Evolutionary conservation across 2,329 filamentous ascomycete genomes (phyloP).

Genomic region (Fonsecaea multimorphosa): DNA sequence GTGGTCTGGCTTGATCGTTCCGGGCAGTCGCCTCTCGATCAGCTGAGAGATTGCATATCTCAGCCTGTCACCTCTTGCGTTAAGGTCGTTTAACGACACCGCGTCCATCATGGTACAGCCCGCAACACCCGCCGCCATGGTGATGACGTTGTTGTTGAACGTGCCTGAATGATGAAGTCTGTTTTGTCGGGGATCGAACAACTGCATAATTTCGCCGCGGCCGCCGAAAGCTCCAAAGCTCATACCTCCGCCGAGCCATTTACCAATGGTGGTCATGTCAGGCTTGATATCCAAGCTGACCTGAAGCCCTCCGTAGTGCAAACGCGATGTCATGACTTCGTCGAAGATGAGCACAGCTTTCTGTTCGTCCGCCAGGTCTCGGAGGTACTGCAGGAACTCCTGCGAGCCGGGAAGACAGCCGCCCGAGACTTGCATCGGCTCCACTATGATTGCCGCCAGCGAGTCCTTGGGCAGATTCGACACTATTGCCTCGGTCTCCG

Average conservation of each 20-base stretch:
- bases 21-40: slow-evolving; percentile 13
- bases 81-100: slow-evolving; percentile 37
- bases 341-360: slow-evolving; percentile 70
- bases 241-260: slow-evolving; percentile 70
- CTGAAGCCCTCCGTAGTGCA: slow-evolving; percentile 58
- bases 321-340: slow-evolving; percentile 72
- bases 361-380: slow-evolving; percentile 54
- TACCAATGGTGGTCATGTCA: slow-evolving; percentile 69
- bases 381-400: slow-evolving; percentile 61
- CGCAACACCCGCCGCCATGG: slow-evolving; percentile 62
- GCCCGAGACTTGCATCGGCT: slow-evolving; percentile 68
- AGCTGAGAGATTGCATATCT: slow-evolving; percentile 1
- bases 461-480: slow-evolving; percentile 45
- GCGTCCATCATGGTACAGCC: slow-evolving; percentile 41
- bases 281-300: slow-evolving; percentile 52
- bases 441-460: slow-evolving; percentile 68
- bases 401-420: slow-evolving; percentile 60
- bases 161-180: slow-evolving; percentile 65
- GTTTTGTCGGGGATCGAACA: slow-evolving; percentile 58
- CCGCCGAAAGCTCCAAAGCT: slow-evolving; percentile 72
- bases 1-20: slow-evolving; percentile 5
- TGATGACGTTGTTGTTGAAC: slow-evolving; percentile 70
- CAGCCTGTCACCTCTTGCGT: slow-evolving; percentile 37
- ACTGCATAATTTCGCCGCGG: slow-evolving; percentile 61
- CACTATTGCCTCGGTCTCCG: slow-evolving; percentile 56